phyloP scores from a whole-genome alignment of 2,329 filamentous ascomycete genomes.

The Aspergillus thermomutatus region DNA sequence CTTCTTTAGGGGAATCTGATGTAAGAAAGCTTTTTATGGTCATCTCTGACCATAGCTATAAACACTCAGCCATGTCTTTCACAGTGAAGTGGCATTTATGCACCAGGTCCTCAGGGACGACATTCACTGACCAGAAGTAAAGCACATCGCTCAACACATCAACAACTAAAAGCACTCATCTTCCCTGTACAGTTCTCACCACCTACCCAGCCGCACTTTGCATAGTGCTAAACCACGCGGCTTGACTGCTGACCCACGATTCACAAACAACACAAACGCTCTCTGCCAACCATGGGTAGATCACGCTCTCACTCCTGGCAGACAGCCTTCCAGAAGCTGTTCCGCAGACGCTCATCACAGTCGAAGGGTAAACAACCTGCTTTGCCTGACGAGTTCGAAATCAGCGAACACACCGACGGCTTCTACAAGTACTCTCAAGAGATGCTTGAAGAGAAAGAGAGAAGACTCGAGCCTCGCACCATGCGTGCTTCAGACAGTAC shows the following conservation, averaged over 20 bases:
- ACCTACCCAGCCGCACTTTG: background rate
- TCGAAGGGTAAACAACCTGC: conserved; percentile 1
- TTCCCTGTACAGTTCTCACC: background rate
- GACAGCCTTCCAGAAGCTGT: conserved; percentile 12
- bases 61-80: background rate
- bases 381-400: conserved; percentile 5
- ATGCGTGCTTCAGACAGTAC: conserved; percentile 15
- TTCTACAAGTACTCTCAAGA: conserved; percentile 23
- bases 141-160: background rate
- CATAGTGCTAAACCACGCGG: background rate
- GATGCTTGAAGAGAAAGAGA: conserved; percentile 10
- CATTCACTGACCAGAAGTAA: background rate
- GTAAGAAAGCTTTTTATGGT: background rate
- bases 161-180: background rate
- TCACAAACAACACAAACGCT: background rate
- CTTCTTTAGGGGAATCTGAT: background rate
- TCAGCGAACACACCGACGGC: conserved; percentile 16
- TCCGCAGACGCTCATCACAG: conserved; percentile 11
- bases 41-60: background rate
- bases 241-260: background rate
- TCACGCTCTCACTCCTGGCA: conserved; percentile 17
- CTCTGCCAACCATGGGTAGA: conserved; percentile 5
- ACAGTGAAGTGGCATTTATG: background rate
- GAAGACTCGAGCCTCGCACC: conserved; percentile 1
- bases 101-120: background rate